Evolutionary conservation across 148 eudicot genomes (phyloP), one percentile per base, ranked within the genome.

Genomic region (Suaeda aralocaspica): DNA sequence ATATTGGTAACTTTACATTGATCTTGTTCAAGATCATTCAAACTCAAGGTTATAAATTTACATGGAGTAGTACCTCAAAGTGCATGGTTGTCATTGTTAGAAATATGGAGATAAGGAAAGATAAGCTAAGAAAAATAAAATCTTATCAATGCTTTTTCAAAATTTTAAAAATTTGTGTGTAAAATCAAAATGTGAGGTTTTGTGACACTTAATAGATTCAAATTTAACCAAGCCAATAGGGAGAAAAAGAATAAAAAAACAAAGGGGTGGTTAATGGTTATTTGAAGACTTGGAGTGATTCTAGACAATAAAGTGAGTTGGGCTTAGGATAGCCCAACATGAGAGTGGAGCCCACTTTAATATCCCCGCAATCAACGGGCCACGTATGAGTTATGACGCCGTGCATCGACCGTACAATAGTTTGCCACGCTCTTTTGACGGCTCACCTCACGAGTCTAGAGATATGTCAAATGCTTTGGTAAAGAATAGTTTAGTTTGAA

Each of bases 361-460:
- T 39, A 2, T 52, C 12, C 22, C 76, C 76, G 71, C 59, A 66
- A 12, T 57, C 29, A 66, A 29, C 76, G 76, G 58, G 7, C 65
- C 71, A 66, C 76, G 71, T 66, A 66, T 66, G n/a, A n/a, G n/a
- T n/a, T n/a, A n/a, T n/a, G 45, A 24, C 71, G 76, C 71, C 76
- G 76, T 73, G 76, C 76, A 56, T 66, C 48, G 30, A 66, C 76
- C 76, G 71, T 66, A 73, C 76, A 25, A 24, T n/a, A n/a, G n/a
- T 39, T 64, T 5, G 46, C 11, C 15, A 5, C 36, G 14, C 64
- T 59, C n/a, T 30, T 41, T 12, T 39, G 5, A 28, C 28, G 12
- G 6, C 5, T 1, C 26, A 16, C 25, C 44, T 60, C 64, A 60
- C 64, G n/a, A n/a, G n/a, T n/a, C n/a, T n/a, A n/a, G n/a, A n/a